phyloP scores from a whole-genome alignment of 257 asterid species.

The Solanum corneliomulleri region DNA sequence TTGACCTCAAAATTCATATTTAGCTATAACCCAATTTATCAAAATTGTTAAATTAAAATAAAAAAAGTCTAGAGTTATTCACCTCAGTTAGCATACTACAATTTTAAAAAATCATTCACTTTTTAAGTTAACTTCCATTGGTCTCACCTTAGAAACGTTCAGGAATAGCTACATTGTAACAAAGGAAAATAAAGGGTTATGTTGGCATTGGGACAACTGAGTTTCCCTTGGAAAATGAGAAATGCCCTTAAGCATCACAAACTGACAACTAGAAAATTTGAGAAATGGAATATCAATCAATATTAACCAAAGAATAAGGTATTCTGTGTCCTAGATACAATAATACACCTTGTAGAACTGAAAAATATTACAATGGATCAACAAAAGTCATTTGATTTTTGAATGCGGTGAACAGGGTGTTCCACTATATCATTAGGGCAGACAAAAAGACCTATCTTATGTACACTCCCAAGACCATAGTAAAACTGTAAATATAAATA shows the following conservation, averaged over 20 bases:
- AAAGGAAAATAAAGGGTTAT: not conserved
- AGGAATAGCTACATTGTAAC: not conserved
- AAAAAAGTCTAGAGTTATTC: not conserved
- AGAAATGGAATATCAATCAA: not conserved
- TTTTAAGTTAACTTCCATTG: not conserved
- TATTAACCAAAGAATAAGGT: not conserved
- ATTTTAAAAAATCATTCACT: not conserved
- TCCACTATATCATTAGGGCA: not conserved
- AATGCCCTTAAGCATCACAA: not conserved
- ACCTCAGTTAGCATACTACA: not conserved
- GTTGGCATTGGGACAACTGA: not conserved
- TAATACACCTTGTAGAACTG: not conserved
- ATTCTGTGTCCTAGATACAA: conserved; percentile 1
- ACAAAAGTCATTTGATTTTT: not conserved
- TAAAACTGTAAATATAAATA: not conserved
- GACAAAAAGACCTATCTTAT: not conserved
- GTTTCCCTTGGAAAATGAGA: not conserved
- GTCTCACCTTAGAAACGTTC: not conserved
- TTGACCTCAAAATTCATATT: not conserved
- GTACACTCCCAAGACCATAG: conserved; percentile 1
- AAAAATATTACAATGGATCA: not conserved
- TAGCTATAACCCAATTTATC: not conserved
- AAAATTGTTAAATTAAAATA: not conserved
- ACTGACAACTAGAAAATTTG: not conserved
- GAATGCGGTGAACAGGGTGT: not conserved